Evolutionary conservation across 2,329 filamentous ascomycete genomes (phyloP), one percentile per base, ranked within the genome.

Genomic region (Thelonectria blattea): DNA sequence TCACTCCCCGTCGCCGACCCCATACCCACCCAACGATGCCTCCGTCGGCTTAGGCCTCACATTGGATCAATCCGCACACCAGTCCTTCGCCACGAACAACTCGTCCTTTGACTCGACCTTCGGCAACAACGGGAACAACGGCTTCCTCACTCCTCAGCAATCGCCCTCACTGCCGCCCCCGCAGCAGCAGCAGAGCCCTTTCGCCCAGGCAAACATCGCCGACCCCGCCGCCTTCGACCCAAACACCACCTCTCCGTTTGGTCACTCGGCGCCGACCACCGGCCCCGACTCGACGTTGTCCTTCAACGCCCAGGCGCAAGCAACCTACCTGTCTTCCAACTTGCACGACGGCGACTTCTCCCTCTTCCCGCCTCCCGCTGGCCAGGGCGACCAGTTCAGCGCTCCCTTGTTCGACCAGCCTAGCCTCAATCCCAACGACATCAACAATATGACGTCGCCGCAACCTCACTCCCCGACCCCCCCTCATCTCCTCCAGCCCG

Each of bases 1-100:
- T 67, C 87, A 86, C 75, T 89, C 88, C 70, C 85, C 87, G 69
- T 86, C 86, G 73, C 84, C 84, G 76, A 80, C 80, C 69, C 85
- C 83, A 71, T 80, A 82, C 73, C 78, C 81, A 73, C 65, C 72
- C 47, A 80, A 81, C 72, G 76, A 81, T 59, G 71, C 76, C 68
- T 80, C 78, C 53, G 78, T 82, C 69, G 83, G 83, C 69, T 80
- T 88, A 67, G 86, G 85, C 72, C 81, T 89, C 71, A 83, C 78
- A 64, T 78, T 88, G 68, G 83, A 88, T 73, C 79, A 82, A 70
- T 79, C 69, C 45, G 68, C 66, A 43, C 73, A 73, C 4, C 77
- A 79, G 58, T 71, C 75, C 66, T 83, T 75, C 68, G 79, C 69
- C 56, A 66, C 62, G 41, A 37, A 64, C 18, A 66, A 68, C 52